Evolutionary conservation across 163 green algal species (phyloP).

Genomic region (Scenedesmus sp.): DNA sequence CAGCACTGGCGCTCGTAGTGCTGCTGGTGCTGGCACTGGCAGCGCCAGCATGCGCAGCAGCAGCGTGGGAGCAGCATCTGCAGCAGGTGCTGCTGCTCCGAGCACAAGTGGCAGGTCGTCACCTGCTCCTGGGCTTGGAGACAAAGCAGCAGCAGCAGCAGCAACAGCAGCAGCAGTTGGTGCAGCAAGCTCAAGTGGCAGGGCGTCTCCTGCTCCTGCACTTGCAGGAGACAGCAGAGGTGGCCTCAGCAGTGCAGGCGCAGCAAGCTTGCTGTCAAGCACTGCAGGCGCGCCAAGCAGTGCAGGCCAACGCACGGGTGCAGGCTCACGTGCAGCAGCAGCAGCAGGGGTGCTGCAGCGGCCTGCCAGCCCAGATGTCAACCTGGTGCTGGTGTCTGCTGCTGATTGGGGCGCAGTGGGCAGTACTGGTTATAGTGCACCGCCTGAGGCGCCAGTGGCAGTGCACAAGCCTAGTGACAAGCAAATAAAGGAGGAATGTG

Average conservation of each 20-base stretch:
- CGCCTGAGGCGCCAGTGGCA: neutral
- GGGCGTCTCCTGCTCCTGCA: neutral
- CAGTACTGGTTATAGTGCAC: neutral
- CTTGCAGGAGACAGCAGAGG: neutral
- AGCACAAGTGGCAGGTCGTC: neutral
- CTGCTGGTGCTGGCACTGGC: neutral
- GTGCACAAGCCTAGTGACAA: conserved; percentile 15
- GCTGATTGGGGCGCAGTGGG: conserved; percentile 26
- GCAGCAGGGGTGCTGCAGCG: neutral
- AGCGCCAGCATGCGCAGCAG: neutral
- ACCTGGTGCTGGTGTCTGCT: conserved; percentile 36
- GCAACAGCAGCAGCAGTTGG: neutral
- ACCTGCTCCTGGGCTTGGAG: neutral
- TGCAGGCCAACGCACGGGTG: neutral
- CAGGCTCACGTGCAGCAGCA: neutral
- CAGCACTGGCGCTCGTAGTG: neutral
- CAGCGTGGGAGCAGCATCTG: neutral
- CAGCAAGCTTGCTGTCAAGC: neutral
- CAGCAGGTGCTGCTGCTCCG: neutral
- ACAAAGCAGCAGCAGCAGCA: neutral
- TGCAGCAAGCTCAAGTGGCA: neutral
- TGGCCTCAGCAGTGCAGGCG: neutral
- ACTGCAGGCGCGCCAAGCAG: neutral
- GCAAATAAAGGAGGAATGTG: conserved; percentile 43
- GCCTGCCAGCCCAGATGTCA: conserved; percentile 32